Conservation (phyloP, 306 rosid genomes). For the Mimosa pudica region DNA sequence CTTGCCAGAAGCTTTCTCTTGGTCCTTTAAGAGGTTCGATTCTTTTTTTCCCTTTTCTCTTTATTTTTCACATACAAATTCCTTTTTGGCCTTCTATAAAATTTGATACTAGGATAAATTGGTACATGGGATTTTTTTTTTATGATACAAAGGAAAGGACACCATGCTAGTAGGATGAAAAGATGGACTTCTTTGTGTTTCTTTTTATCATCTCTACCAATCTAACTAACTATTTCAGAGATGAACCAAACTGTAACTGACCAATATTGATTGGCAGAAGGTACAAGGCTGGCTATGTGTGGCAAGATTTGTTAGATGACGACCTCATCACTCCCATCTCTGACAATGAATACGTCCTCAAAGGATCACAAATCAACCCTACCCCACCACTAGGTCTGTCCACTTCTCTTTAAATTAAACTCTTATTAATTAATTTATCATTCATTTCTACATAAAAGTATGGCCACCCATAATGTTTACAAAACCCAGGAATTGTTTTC, state of each 20-base stretch:
- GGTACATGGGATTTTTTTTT: neutral
- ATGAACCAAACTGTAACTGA: conserved; percentile 31
- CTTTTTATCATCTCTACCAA: conserved; percentile 1
- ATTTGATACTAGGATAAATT: neutral
- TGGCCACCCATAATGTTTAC: conserved; percentile 42
- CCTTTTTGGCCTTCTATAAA: neutral
- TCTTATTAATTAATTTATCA: neutral
- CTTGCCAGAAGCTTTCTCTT: conserved; percentile 71
- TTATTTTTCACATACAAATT: neutral
- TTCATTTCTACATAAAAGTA: conserved; percentile 32
- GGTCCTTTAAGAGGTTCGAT: conserved; percentile 83
- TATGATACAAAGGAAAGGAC: neutral
- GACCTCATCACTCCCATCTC: conserved; percentile 88
- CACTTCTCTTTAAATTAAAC: neutral
- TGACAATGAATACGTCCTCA: conserved; percentile 87
- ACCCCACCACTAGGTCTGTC: conserved; percentile 42
- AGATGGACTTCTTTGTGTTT: neutral
- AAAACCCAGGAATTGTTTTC: neutral
- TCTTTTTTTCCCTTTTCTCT: neutral
- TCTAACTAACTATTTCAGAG: conserved; percentile 3
- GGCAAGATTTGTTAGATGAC: conserved; percentile 91
- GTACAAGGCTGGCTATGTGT: conserved; percentile 89
- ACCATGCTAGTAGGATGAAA: neutral
- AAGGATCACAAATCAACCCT: conserved; percentile 77
- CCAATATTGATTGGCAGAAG: conserved; percentile 55